Conservation (phyloP, 495 filamentous ascomycete species). For the Parachaetomium inaequale region DNA sequence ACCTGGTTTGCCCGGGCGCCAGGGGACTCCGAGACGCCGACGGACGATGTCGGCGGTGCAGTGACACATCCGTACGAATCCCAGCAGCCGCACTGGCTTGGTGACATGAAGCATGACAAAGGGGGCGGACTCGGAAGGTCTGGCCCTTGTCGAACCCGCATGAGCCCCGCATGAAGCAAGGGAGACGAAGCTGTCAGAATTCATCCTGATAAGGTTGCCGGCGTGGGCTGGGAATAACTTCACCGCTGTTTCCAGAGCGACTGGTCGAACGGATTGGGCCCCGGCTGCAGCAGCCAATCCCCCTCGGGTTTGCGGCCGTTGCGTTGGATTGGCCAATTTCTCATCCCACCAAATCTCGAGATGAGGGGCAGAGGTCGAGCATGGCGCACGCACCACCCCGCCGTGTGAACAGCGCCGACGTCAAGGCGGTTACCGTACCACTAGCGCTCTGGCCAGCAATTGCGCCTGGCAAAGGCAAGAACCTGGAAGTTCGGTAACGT, state of each 20-base stretch:
- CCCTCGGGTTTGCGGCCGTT: background rate
- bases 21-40: background rate
- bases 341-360: background rate
- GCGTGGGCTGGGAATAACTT: background rate
- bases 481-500: background rate
- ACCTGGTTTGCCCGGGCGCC: background rate
- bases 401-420: background rate
- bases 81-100: background rate
- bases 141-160: conserved; percentile 1
- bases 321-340: conserved; percentile 1
- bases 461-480: background rate
- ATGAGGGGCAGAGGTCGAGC: background rate
- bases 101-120: background rate
- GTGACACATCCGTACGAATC: background rate
- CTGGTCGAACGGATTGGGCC: background rate
- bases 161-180: background rate
- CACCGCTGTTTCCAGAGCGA: conserved; percentile 11
- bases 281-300: conserved; percentile 9
- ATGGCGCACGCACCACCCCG: background rate
- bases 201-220: background rate
- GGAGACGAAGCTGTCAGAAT: background rate
- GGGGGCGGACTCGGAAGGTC: background rate
- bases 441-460: background rate
- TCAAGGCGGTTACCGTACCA: background rate
- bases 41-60: background rate